phyloP scores from a whole-genome alignment of 495 filamentous ascomycete genomes.

The Talaromyces trachyspermus region DNA sequence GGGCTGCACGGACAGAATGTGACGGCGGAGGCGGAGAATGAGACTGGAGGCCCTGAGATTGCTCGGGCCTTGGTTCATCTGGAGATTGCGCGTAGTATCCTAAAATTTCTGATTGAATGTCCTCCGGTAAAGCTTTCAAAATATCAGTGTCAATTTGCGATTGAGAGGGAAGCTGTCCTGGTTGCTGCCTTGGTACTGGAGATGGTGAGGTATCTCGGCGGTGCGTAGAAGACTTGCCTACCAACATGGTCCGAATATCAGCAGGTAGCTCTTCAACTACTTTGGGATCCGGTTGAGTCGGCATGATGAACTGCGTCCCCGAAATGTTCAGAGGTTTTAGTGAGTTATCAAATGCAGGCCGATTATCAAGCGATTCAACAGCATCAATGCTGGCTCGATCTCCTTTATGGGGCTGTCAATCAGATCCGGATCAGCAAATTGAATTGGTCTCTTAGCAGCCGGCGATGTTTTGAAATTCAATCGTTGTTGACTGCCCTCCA shows the following conservation, averaged over 20 bases:
- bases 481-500: slow-evolving; percentile 57
- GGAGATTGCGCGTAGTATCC: slow-evolving; percentile 48
- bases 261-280: slow-evolving; percentile 70
- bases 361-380: slow-evolving; percentile 36
- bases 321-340: slow-evolving; percentile 64
- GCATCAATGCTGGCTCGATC: slow-evolving; percentile 22
- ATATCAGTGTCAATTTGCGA: slow-evolving; percentile 66
- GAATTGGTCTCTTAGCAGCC: slow-evolving; percentile 19
- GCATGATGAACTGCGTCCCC: slow-evolving; percentile 85
- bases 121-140: slow-evolving; percentile 70
- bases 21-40: slow-evolving; percentile 48
- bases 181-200: slow-evolving; percentile 10
- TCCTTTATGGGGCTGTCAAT: slow-evolving; percentile 59
- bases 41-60: slow-evolving; percentile 39
- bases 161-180: slow-evolving; percentile 31
- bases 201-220: slow-evolving; percentile 18
- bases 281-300: slow-evolving; percentile 65
- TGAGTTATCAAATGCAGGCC: slow-evolving; percentile 44
- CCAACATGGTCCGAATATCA: slow-evolving; percentile 71
- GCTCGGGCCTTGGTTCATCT: slow-evolving; percentile 10
- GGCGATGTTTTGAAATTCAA: slow-evolving; percentile 49
- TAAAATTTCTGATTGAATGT: slow-evolving; percentile 74
- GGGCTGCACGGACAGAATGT: slow-evolving; percentile 13
- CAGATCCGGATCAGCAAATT: slow-evolving; percentile 42
- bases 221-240: slow-evolving; percentile 39